Evolutionary conservation across 257 asterid species (phyloP), one percentile per base, ranked within the genome.

Genomic region (Avicennia marina): DNA sequence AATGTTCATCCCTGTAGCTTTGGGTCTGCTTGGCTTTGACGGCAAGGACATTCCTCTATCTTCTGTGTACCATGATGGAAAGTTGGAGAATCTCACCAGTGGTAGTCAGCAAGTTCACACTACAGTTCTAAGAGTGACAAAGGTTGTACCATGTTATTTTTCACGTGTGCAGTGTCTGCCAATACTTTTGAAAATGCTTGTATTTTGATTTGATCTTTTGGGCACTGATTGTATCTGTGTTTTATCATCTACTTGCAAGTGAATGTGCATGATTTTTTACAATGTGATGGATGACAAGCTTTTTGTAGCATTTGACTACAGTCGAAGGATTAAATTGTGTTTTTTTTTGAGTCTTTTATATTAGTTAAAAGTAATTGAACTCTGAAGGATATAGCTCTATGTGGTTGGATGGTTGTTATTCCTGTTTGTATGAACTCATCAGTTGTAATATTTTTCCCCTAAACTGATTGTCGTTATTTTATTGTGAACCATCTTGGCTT

Each of bases 31-130:
- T 26, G 88, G 79, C 50, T 75, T 85, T 48, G 65, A 67, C 33
- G 96, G 96, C 40, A 75, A 72, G 62, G 96, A 81, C 69, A 78
- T 87, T 65, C 83, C 89, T 68, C 65, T 87, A n/a, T 71, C 85
- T 13, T 78, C 87, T 6, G 41, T 79, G 33, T 43, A 50, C 62
- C 79, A 75, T 68, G 81, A 76, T 8, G 94, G 91, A 12, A 78
- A 81, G 58, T 59, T 79, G 75, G 82, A 72, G 64, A 58, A 53
- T 55, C 13, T 79, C 53, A 45, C 72, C 18, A 66, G 58, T 64
- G 55, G 55, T 42, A 79, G 67, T 56, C 75, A 69, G 60, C 76
- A 78, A 1, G 72, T 70, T 31, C 63, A 71, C 68, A 73, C 85
- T 36, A 79, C 89, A 25, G 75, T 87, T 68, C 86, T 87, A 42